These are phyloP conservation scores for Blastosporella zonata DNA, from an alignment of 1,284 basidiomycete species.

Conservation along the genomic window DNA sequence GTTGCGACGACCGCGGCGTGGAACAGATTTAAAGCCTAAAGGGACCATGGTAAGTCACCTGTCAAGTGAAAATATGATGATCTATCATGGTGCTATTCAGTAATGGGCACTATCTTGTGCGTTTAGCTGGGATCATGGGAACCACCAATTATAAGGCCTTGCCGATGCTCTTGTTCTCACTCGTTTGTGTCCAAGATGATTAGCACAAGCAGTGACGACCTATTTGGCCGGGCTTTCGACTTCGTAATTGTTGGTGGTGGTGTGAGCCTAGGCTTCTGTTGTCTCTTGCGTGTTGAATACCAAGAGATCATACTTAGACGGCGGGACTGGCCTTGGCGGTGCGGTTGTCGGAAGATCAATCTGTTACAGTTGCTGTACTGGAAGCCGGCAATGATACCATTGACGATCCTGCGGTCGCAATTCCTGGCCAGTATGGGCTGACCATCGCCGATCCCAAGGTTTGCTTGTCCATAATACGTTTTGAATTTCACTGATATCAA, in stretches of 20 bases:
- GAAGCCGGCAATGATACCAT: constrained; percentile 28
- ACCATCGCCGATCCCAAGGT: constrained; percentile 2
- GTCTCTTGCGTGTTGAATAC: not conserved
- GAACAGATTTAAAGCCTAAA: too few relatives aligned
- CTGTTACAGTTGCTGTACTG: constrained; percentile 14
- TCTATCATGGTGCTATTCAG: too few relatives aligned
- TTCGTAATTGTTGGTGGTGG: constrained; percentile 14
- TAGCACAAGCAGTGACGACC: constrained; percentile 23
- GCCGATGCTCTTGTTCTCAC: too few relatives aligned
- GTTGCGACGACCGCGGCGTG: too few relatives aligned
- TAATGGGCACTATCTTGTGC: too few relatives aligned
- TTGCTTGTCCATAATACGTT: constrained; percentile 1
- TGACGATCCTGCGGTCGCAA: constrained; percentile 12
- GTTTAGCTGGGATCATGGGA: too few relatives aligned
- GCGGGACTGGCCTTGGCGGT: constrained; percentile 3
- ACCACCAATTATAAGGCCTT: too few relatives aligned
- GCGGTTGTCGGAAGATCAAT: constrained; percentile 7
- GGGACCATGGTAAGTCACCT: too few relatives aligned
- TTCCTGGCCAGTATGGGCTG: constrained; percentile 6
- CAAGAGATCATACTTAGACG: constrained; percentile 1
- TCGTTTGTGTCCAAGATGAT: not conserved
- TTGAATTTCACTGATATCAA: not conserved
- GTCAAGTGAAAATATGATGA: too few relatives aligned
- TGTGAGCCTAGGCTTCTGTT: not conserved
- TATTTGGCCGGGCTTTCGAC: constrained; percentile 13